Evolutionary conservation across 805 yeast genomes (phyloP), one percentile per base, ranked within the genome.

Genomic region (Lipomyces anomalus): DNA sequence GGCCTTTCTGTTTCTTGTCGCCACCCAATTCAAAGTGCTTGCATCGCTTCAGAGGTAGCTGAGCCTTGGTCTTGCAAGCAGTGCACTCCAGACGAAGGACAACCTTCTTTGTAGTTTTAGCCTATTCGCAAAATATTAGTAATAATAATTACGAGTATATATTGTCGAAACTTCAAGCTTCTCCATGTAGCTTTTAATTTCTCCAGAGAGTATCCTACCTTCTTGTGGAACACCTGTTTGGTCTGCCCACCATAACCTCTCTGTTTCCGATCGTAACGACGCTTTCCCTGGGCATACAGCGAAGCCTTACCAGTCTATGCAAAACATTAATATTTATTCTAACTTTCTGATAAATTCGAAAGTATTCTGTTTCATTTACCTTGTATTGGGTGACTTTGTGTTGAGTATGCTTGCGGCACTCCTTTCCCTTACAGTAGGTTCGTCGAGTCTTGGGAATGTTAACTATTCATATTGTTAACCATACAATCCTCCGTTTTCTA

Each of bases 21-120:
- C 99, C 98, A 83, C 98, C 98, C 72, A 92, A 88, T 81, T 92
- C 99, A 76, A 92, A 92, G 80, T 92, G 98, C 92, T 92, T 92
- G 84, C 97, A 92, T 82, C 98, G 87, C 92, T 92, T 92, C 75
- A 92, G 81, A 56, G 95, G 71, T 64, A 92, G 80, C 81, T 92
- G 98, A 68, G 94, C 83, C 84, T 88, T 92, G 79, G 96, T 84
- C 88, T 92, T 92, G 79, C 99, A 92, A 66, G 74, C 79, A 67
- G 89, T 87, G 85, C 98, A 92, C 81, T 92, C 98, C 71, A 92
- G 83, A 80, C 97, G 90, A 72, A 92, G 84, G 62, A 92, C 98
- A 73, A 92, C 95, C 85, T 92, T 92, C 88, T 92, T 92, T 81
- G 98, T 92, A 66, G 97, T 92, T 88, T 92, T 92, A 68, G 98